phyloP scores from a whole-genome alignment of 75 land plant genomes.

The Cupressus sempervirens region DNA sequence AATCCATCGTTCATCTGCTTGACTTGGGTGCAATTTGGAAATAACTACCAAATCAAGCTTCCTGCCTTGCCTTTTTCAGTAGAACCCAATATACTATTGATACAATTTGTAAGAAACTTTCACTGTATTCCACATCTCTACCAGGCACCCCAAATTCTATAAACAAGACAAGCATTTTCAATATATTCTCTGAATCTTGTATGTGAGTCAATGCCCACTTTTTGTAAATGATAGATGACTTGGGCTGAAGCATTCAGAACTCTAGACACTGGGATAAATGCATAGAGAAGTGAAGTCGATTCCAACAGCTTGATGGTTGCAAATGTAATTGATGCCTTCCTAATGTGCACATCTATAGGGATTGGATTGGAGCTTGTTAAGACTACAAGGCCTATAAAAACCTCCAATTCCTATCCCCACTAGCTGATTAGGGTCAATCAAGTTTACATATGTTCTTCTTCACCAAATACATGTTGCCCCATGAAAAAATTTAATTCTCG shows the following conservation, averaged over 20 bases:
- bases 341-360: slow-evolving; percentile 56
- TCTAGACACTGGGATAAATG: slow-evolving; percentile 63
- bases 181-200: slow-evolving; percentile 15
- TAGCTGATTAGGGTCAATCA: too few species aligned
- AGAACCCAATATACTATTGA: slow-evolving; percentile 18
- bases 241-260: slow-evolving; percentile 2
- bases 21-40: slow-evolving; percentile 10
- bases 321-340: slow-evolving; percentile 79
- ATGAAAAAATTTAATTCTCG: too few species aligned
- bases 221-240: slow-evolving; percentile 15
- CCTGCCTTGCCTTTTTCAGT: slow-evolving; percentile 22
- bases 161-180: slow-evolving; percentile 36
- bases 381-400: slow-evolving; percentile 59
- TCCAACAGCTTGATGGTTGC: slow-evolving; percentile 63
- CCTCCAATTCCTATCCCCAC: too few species aligned
- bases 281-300: slow-evolving; percentile 86
- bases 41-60: slow-evolving; percentile 36
- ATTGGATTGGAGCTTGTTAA: slow-evolving; percentile 41
- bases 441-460: too few species aligned
- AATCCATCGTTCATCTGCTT: slow-evolving; percentile 28
- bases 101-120: slow-evolving; percentile 14
- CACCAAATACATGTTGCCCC: too few species aligned
- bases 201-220: slow-evolving; percentile 31
- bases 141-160: slow-evolving; percentile 34
- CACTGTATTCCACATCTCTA: slow-evolving; percentile 18